Percentiles rank a stretch among this genome's conserved stretches.
Conservation (phyloP, 1,284 basidiomycete genomes). For the Thelephora terrestris region DNA sequence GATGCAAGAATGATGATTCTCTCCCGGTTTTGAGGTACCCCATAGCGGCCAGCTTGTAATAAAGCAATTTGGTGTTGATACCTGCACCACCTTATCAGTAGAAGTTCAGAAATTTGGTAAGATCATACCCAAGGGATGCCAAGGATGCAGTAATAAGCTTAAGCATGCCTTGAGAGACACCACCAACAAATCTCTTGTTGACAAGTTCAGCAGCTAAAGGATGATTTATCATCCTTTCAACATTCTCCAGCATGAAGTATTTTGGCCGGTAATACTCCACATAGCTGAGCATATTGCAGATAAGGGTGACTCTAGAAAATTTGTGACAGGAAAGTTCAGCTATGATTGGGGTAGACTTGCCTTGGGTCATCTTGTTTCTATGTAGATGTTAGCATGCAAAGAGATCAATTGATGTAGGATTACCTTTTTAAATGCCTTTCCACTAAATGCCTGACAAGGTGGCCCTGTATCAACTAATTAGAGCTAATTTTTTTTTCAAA, state of each 20-base stretch:
- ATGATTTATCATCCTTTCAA: constrained; percentile 44
- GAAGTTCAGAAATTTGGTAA: constrained; percentile 1
- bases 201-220: constrained; percentile 24
- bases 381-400: constrained; percentile 2
- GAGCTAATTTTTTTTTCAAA: not conserved
- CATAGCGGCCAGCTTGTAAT: constrained; percentile 59
- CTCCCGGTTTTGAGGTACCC: constrained; percentile 54
- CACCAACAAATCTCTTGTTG: constrained; percentile 18
- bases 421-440: constrained; percentile 49
- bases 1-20: constrained; percentile 62
- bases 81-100: constrained; percentile 23
- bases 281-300: constrained; percentile 62
- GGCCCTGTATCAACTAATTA: constrained; percentile 33
- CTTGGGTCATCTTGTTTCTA: constrained; percentile 52
- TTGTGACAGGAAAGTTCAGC: not conserved
- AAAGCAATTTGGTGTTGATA: constrained; percentile 60
- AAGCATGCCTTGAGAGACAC: constrained; percentile 45
- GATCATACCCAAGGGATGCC: constrained; percentile 46
- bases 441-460: constrained; percentile 61
- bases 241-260: constrained; percentile 65
- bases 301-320: constrained; percentile 42
- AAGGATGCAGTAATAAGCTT: constrained; percentile 53
- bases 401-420: constrained; percentile 8
- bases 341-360: constrained; percentile 19
- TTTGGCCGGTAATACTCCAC: constrained; percentile 57